Conservation (phyloP, 2,329 filamentous ascomycete genomes). For the Myriosclerotinia scirpicola region DNA sequence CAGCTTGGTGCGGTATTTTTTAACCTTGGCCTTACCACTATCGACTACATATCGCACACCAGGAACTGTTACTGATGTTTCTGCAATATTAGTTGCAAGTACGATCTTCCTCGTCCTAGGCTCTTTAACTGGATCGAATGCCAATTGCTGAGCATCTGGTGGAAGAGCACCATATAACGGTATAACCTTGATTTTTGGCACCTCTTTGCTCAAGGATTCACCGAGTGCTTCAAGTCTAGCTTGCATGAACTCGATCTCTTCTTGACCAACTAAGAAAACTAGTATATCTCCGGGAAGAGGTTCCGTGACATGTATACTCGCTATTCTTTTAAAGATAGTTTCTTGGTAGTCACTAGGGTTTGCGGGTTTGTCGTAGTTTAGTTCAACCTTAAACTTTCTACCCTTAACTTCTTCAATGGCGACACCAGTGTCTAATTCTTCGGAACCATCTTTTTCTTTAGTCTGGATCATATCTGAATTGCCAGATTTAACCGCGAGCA, state of each 20-base stretch:
- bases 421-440: slow-evolving; percentile 32
- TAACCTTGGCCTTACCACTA: slow-evolving; percentile 90
- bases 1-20: slow-evolving; percentile 80
- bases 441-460: neutral
- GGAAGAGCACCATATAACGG: slow-evolving; percentile 90
- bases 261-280: slow-evolving; percentile 88
- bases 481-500: slow-evolving; percentile 14
- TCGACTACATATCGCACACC: slow-evolving; percentile 92
- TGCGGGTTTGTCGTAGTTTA: slow-evolving; percentile 73
- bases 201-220: slow-evolving; percentile 66
- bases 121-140: slow-evolving; percentile 73
- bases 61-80: slow-evolving; percentile 93
- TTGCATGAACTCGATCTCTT: slow-evolving; percentile 83
- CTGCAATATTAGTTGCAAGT: slow-evolving; percentile 95
- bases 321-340: slow-evolving; percentile 75
- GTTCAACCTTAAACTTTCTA: slow-evolving; percentile 80
- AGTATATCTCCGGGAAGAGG: slow-evolving; percentile 92
- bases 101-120: slow-evolving; percentile 84
- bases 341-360: slow-evolving; percentile 71
- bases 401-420: slow-evolving; percentile 67
- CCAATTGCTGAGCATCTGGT: slow-evolving; percentile 79
- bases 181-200: slow-evolving; percentile 71
- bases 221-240: slow-evolving; percentile 79
- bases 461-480: neutral
- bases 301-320: slow-evolving; percentile 83